Evolutionary conservation across 768 basidiomycete species (phyloP).

Genomic region (Hygrocybe coccinea): DNA sequence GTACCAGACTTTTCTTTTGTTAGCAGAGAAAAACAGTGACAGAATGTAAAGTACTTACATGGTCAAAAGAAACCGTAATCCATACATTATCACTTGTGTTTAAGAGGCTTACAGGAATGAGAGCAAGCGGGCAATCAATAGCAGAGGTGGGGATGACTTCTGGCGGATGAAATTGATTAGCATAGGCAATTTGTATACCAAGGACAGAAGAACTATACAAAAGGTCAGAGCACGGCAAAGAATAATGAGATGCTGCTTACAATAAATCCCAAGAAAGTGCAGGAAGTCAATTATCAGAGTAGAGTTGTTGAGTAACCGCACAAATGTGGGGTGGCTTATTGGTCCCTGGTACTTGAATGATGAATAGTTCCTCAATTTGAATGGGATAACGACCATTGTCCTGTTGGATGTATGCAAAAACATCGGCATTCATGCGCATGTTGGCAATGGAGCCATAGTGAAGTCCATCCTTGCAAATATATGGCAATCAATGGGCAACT

Average conservation of each 20-base stretch:
- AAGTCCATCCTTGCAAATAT: constrained; percentile 22
- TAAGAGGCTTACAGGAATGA: constrained; percentile 4
- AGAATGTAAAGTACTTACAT: constrained; percentile 16
- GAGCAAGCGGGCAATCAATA: constrained; percentile 14
- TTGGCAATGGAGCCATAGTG: constrained; percentile 16
- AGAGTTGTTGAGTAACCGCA: constrained; percentile 13
- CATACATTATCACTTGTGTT: background rate
- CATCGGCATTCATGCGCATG: constrained; percentile 14
- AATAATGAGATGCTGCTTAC: constrained; percentile 9
- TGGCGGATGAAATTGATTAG: constrained; percentile 11
- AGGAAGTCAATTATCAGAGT: constrained; percentile 13
- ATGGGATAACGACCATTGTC: constrained; percentile 2
- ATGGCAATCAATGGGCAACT: constrained; percentile 9
- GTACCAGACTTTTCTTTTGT: constrained; percentile 3
- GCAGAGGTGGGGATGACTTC: constrained; percentile 15
- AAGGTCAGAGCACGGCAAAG: background rate
- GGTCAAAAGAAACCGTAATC: constrained; percentile 12
- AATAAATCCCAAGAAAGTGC: constrained; percentile 20
- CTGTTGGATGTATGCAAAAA: constrained; percentile 8
- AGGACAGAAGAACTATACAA: constrained; percentile 16
- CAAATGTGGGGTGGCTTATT: constrained; percentile 14
- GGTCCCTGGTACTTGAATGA: constrained; percentile 8
- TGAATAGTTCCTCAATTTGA: constrained; percentile 13
- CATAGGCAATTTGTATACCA: constrained; percentile 18
- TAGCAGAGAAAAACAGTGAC: constrained; percentile 6